Conservation (phyloP, 2,329 filamentous ascomycete species). For the Diaporthe sp. region DNA sequence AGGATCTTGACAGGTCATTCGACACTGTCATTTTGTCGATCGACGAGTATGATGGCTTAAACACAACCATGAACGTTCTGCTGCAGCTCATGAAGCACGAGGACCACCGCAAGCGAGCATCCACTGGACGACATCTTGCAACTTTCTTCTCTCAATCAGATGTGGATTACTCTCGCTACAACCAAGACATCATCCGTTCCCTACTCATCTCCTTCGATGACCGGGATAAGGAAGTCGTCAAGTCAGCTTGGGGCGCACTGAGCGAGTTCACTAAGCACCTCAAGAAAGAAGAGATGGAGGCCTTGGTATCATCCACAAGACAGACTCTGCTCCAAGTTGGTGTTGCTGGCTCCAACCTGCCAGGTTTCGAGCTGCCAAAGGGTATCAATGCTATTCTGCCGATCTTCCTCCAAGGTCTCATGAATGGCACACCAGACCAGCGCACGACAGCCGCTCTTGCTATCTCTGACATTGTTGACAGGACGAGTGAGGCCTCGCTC, state of each 20-base stretch:
- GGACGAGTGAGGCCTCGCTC: conserved; percentile 87
- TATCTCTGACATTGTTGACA: conserved; percentile 95
- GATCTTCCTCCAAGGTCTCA: conserved; percentile 96
- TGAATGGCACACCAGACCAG: conserved; percentile 96
- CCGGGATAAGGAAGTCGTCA: conserved; percentile 84
- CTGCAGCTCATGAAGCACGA: conserved; percentile 91
- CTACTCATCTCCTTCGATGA: conserved; percentile 95
- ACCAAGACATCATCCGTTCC: conserved; percentile 93
- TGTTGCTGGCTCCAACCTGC: conserved; percentile 84
- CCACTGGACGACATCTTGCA: conserved; percentile 83
- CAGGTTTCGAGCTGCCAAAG: conserved; percentile 93
- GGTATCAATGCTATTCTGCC: conserved; percentile 96
- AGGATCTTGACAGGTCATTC: conserved; percentile 84
- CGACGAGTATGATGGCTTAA: conserved; percentile 95
- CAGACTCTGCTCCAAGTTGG: conserved; percentile 91
- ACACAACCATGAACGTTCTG: conserved; percentile 95
- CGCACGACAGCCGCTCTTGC: conserved; percentile 91
- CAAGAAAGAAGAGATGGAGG: conserved; percentile 98
- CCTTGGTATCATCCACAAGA: conserved; percentile 86
- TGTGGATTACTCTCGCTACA: conserved; percentile 94
- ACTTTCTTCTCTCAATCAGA: conserved; percentile 87
- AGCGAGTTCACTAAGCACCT: conserved; percentile 89
- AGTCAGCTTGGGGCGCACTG: conserved; percentile 89
- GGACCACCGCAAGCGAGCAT: conserved; percentile 86
- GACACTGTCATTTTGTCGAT: conserved; percentile 92